Conservation (phyloP, 441 rosid genomes). For the Macaranga tanarius region DNA sequence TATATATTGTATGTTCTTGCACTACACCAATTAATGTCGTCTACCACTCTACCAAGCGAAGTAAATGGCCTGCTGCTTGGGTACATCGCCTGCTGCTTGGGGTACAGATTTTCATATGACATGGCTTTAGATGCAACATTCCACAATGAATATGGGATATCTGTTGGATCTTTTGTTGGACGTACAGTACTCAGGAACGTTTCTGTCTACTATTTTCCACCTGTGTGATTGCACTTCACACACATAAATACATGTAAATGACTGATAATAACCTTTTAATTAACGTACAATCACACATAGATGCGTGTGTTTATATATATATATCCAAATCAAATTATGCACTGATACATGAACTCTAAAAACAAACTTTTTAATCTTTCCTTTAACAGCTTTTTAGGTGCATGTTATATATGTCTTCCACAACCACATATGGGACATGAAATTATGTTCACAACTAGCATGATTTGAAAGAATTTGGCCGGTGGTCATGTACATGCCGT, state of each 20-base stretch:
- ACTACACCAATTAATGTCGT: no score
- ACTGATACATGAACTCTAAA: no score
- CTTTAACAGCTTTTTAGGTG: no score
- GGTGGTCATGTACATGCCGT: background rate
- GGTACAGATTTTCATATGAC: background rate
- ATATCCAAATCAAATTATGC: no score
- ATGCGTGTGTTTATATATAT: no score
- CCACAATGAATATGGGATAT: background rate
- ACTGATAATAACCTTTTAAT: background rate
- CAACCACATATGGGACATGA: background rate
- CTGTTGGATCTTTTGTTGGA: background rate
- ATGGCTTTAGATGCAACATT: constrained; percentile 5
- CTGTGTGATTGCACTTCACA: background rate
- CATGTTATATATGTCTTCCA: background rate
- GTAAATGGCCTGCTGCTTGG: background rate
- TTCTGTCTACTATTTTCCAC: background rate
- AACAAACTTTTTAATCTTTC: no score
- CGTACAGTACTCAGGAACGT: background rate
- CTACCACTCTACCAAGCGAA: background rate
- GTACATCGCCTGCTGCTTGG: background rate
- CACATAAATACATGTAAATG: no score
- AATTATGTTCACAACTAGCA: background rate
- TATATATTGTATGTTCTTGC: no score
- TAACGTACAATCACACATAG: background rate
- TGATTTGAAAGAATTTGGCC: constrained; percentile 14